Conservation (phyloP, 2,329 filamentous ascomycete species). For the Colletotrichum sp. region DNA sequence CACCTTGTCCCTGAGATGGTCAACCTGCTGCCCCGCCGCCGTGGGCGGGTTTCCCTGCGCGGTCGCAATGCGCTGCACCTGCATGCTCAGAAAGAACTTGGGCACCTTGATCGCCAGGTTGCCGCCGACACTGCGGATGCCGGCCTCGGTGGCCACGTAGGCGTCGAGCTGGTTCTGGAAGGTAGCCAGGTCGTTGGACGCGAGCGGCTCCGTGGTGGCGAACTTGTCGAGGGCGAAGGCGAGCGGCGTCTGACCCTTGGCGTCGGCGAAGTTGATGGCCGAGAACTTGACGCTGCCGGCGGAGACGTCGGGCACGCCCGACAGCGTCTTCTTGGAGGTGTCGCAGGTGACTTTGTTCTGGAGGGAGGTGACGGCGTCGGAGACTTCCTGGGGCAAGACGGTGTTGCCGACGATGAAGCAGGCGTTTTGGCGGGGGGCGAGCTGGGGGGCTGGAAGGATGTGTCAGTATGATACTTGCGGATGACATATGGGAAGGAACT, state of each 20-base stretch:
- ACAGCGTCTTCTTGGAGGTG: constrained; percentile 50
- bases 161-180: constrained; percentile 61
- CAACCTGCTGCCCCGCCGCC: constrained; percentile 56
- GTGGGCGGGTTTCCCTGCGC: constrained; percentile 61
- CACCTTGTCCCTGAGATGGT: constrained; percentile 64
- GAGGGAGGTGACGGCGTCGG: constrained; percentile 46
- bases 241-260: constrained; percentile 48
- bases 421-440: constrained; percentile 37
- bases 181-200: constrained; percentile 50
- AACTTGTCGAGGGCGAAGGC: constrained; percentile 60
- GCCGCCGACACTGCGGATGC: constrained; percentile 58
- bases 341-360: constrained; percentile 54
- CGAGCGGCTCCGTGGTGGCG: constrained; percentile 54
- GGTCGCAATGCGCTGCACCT: constrained; percentile 63
- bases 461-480: background rate
- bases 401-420: constrained; percentile 61
- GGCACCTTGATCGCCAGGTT: constrained; percentile 63
- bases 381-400: constrained; percentile 55
- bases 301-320: constrained; percentile 60
- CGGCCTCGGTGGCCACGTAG: constrained; percentile 65
- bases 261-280: constrained; percentile 59
- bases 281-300: constrained; percentile 57
- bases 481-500: background rate
- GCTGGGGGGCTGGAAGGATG: background rate
- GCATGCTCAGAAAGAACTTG: constrained; percentile 67